A percentile compares a stretch with the other conserved stretches of the same genome.
These are phyloP conservation scores for Starmerella vitae DNA, from an alignment of 805 yeast genomes.

Conservation along the genomic window DNA sequence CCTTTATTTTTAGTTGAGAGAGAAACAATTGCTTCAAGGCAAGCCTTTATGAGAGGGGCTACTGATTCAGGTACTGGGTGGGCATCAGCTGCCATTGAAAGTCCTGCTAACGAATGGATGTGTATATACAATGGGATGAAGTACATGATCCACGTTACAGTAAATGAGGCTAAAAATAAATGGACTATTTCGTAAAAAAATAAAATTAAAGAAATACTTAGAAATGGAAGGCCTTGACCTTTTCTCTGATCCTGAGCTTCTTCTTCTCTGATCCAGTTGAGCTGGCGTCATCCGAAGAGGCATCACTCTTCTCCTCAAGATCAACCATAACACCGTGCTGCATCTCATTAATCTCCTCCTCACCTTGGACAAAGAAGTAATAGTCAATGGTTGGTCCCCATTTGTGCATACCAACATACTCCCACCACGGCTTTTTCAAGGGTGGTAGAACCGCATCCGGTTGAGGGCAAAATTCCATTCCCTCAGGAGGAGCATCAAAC, in stretches of 20 bases:
- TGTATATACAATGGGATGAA: no score
- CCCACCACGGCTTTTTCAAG: constrained; percentile 20
- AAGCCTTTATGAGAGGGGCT: constrained; percentile 24
- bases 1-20: constrained; percentile 22
- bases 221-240: not conserved
- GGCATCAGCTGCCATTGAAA: no score
- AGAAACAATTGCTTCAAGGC: constrained; percentile 21
- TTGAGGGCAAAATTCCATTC: constrained; percentile 10
- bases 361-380: constrained; percentile 16
- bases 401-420: constrained; percentile 4
- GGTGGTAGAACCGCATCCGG: constrained; percentile 12
- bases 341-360: constrained; percentile 2
- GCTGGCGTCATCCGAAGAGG: no score
- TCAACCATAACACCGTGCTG: constrained; percentile 1
- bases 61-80: no score
- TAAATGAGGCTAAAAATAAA: no score
- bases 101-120: no score
- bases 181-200: no score
- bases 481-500: constrained; percentile 17
- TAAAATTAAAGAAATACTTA: no score
- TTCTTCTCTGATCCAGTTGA: no score
- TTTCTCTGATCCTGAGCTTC: not conserved
- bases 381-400: constrained; percentile 12
- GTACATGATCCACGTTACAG: no score
- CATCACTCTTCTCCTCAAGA: no score